Evolutionary conservation across 495 filamentous ascomycete genomes (phyloP).

Genomic region (Collariella sp.): DNA sequence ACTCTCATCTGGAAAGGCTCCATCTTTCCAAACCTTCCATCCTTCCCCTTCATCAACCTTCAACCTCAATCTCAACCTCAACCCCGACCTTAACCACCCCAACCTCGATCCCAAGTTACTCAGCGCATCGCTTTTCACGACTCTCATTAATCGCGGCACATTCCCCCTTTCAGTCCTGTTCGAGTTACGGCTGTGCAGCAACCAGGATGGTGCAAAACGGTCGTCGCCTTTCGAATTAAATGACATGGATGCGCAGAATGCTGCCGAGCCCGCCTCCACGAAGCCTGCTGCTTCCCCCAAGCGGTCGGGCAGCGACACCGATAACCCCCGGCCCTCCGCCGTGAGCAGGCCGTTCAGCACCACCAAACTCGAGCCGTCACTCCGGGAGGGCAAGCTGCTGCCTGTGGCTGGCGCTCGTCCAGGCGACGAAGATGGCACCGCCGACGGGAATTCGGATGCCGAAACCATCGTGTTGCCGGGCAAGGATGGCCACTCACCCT

Average conservation of each 20-base stretch:
- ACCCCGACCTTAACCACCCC: too few relatives aligned
- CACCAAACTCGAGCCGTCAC: constrained; percentile 19
- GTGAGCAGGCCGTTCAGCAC: constrained; percentile 25
- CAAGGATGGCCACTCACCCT: constrained; percentile 59
- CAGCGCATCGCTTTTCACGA: constrained; percentile 20
- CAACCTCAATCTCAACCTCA: too few relatives aligned
- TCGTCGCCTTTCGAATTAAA: constrained; percentile 41
- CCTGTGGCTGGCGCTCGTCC: constrained; percentile 7
- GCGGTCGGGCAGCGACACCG: constrained; percentile 36
- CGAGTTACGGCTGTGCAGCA: constrained; percentile 30
- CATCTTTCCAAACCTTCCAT: constrained; percentile 1
- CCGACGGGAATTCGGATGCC: constrained; percentile 64
- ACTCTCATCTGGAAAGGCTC: neutral
- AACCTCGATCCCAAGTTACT: constrained; percentile 8
- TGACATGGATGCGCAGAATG: constrained; percentile 54
- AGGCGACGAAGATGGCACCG: constrained; percentile 34
- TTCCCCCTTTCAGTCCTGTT: constrained; percentile 7
- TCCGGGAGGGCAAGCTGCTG: constrained; percentile 17
- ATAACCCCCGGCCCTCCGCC: constrained; percentile 33
- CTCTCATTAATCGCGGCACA: constrained; percentile 22
- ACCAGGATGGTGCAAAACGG: constrained; percentile 48
- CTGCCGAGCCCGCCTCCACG: constrained; percentile 48
- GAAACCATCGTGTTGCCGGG: constrained; percentile 72
- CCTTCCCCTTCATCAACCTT: too few relatives aligned
- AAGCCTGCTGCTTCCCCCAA: constrained; percentile 45